Base-by-base conservation (phyloP, 768 basidiomycete species). In the Ramaria sp. region DNA sequence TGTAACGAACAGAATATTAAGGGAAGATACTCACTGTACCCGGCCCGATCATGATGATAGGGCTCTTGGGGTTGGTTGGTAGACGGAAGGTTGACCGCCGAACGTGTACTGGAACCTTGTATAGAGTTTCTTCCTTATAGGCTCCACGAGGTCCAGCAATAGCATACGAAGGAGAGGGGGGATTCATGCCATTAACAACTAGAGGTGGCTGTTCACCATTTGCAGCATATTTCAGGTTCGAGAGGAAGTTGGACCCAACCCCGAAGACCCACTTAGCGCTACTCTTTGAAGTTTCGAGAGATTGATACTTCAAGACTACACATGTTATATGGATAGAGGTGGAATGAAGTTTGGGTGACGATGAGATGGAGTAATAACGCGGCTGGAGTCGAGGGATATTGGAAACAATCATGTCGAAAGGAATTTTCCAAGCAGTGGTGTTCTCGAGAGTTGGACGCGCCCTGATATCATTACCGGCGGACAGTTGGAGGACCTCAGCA, bases 41-140 rank as follows among this genome's bases (percentile, higher is more conserved):
- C 58, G 96, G 96, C 39, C 96, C 96, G 66, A 99, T 81, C 96
- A 99, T 98, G 69, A 99, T 90, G 49, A 99, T 86, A 1, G 96
- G 96, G 57, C 88, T 95, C 76, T 96, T 97, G 34, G 96, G 96
- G 66, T 92, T 93, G 16, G 96, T 98, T 8, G 96, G 96, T 48
- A 99, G 73, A 49, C 96, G 78, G 82, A 99, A 99, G 2, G 95
- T 98, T 15, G 92, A 95, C 47, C 96, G 81, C 52, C 96, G 79
- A 57, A 99, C 91, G 63, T 99, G 96, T 51, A 98, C 77, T 8
- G 96, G 96, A 0, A 88, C 81, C 68, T 89, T 89, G 73, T 83
- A 93, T 27, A 81, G 67, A 6, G 71, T 74, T 16, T 82, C 83
- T 39, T 71, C 73, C 70, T 75, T 81, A 72, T 97, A 91, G 41